Conservation (phyloP, 176 grass and related monocot species). For the Aegilops longissima region DNA sequence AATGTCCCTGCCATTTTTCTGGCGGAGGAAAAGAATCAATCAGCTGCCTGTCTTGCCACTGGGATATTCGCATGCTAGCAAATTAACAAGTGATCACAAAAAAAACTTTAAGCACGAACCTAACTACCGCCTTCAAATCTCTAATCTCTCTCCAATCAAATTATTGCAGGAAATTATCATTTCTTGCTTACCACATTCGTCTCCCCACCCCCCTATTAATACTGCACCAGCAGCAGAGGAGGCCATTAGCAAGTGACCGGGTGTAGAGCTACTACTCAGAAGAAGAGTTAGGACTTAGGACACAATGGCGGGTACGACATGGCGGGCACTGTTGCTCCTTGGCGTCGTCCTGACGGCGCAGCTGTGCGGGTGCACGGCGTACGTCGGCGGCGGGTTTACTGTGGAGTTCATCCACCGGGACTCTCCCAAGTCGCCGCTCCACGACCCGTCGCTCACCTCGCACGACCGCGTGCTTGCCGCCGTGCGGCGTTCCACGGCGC, state of each 20-base stretch:
- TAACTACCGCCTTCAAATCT: neutral
- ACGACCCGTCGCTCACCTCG: neutral
- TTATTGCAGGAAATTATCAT: neutral
- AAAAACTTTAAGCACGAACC: no score
- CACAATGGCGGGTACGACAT: conserved; percentile 24
- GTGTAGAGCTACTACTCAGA: neutral
- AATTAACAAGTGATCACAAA: no score
- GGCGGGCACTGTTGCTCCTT: neutral
- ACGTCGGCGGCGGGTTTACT: conserved; percentile 33
- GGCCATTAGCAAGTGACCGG: no score
- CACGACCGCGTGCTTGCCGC: conserved; percentile 37
- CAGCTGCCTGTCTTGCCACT: no score
- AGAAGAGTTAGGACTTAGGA: neutral
- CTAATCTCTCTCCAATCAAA: neutral
- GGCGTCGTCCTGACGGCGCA: neutral
- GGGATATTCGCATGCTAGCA: no score
- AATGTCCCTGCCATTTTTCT: no score
- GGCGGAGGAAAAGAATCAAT: no score
- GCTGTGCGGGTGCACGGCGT: neutral
- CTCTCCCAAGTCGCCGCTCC: conserved; percentile 46
- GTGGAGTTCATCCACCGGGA: conserved; percentile 69
- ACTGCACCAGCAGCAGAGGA: no score
- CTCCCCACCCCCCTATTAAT: no score
- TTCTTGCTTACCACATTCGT: neutral
- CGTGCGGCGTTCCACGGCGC: conserved; percentile 26